A percentile compares a stretch with the other conserved stretches of the same genome.
Conservation (phyloP, 371 early-diverging fungal species). For the Rhizopus arrhizus region DNA sequence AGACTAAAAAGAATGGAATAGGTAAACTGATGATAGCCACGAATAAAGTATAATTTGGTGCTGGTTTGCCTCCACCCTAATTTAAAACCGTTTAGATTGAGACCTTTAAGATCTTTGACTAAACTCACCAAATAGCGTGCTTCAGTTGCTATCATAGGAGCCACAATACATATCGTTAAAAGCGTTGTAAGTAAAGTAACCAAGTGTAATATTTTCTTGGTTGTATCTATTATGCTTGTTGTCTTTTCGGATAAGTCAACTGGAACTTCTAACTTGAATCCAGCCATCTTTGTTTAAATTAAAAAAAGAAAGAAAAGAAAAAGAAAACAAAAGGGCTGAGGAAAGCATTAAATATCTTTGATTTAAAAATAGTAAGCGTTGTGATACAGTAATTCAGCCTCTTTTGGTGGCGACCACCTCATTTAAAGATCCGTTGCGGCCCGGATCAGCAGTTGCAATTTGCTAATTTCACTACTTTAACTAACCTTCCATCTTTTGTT, state of each 20-base stretch:
- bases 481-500: too few species aligned
- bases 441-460: too few species aligned
- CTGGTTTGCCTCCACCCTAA: conserved; percentile 31
- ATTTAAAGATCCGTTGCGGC: too few species aligned
- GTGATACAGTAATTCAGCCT: conserved; percentile 12
- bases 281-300: conserved; percentile 17
- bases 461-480: too few species aligned
- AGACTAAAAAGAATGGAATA: conserved; percentile 27
- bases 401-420: not conserved
- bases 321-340: conserved; percentile 9
- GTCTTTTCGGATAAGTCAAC: conserved; percentile 25
- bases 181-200: conserved; percentile 15
- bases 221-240: conserved; percentile 19
- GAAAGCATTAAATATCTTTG: conserved; percentile 5
- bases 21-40: conserved; percentile 27
- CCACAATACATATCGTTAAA: conserved; percentile 29
- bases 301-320: conserved; percentile 4
- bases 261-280: conserved; percentile 28
- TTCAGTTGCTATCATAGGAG: conserved; percentile 34
- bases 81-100: not conserved
- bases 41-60: conserved; percentile 31
- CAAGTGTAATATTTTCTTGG: conserved; percentile 26
- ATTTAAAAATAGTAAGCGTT: not conserved
- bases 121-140: conserved; percentile 28
- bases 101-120: not conserved